These are phyloP conservation scores for Candida piceae DNA, from an alignment of 805 yeast species.

Conservation along the genomic window DNA sequence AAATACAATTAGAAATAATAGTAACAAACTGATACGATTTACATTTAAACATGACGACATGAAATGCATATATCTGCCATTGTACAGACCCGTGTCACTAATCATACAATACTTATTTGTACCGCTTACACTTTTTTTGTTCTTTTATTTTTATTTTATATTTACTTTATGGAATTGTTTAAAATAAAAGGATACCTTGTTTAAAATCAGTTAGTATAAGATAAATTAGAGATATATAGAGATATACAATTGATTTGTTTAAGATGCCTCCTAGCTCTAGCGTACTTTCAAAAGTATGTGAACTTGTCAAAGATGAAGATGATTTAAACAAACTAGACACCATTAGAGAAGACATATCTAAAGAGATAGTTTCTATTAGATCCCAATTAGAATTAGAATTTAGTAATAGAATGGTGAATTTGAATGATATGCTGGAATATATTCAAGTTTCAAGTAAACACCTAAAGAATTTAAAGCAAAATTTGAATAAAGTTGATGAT, in stretches of 20 bases:
- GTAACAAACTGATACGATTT: too few species aligned
- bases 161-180: background rate
- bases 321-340: slow-evolving; percentile 52
- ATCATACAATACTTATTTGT: background rate
- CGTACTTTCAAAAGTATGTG: slow-evolving; percentile 20
- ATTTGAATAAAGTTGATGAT: slow-evolving; percentile 26
- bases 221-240: too few species aligned
- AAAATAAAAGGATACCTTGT: background rate
- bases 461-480: slow-evolving; percentile 44
- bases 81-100: too few species aligned
- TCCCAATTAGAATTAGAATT: slow-evolving; percentile 61
- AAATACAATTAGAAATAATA: too few species aligned
- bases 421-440: slow-evolving; percentile 19
- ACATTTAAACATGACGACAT: too few species aligned
- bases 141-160: background rate
- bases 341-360: slow-evolving; percentile 49
- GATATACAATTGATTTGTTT: too few species aligned
- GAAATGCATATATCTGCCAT: too few species aligned
- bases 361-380: slow-evolving; percentile 73
- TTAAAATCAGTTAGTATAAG: too few species aligned
- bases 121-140: background rate
- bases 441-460: slow-evolving; percentile 34
- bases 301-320: slow-evolving; percentile 24
- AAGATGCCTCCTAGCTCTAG: slow-evolving; percentile 13
- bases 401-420: slow-evolving; percentile 43